A percentile compares a stretch with the other conserved stretches of the same genome.
phyloP scores from a whole-genome alignment of 2,329 filamentous ascomycete species.

The Alternaria postmessia region DNA sequence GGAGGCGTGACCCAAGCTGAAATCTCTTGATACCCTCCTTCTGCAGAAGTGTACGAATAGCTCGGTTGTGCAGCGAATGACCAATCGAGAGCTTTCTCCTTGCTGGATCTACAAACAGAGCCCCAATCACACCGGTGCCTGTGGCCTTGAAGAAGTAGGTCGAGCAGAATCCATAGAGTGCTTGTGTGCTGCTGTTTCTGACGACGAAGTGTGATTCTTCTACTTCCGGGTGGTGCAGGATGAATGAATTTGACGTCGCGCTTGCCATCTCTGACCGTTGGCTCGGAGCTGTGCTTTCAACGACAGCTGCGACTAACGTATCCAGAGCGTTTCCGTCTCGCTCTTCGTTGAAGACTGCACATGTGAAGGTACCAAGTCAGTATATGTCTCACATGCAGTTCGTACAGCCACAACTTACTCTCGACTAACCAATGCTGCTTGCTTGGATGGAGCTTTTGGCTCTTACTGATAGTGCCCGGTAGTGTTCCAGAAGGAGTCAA shows the following conservation, averaged over 20 bases:
- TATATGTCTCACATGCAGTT: not conserved
- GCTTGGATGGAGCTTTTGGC: not conserved
- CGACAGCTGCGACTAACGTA: slow-evolving; percentile 74
- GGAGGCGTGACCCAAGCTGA: slow-evolving; percentile 81
- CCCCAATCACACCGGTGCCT: slow-evolving; percentile 77
- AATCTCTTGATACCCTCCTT: slow-evolving; percentile 77
- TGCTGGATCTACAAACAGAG: slow-evolving; percentile 87
- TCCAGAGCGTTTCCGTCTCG: slow-evolving; percentile 78
- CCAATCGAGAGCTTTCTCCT: slow-evolving; percentile 91
- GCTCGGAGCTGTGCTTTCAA: slow-evolving; percentile 70
- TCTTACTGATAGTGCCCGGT: slow-evolving; percentile 72
- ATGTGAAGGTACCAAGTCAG: not conserved
- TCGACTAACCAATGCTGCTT: slow-evolving; percentile 92
- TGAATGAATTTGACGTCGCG: slow-evolving; percentile 77
- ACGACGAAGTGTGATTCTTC: slow-evolving; percentile 91
- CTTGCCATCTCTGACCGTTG: slow-evolving; percentile 74
- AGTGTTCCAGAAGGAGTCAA: slow-evolving; percentile 63
- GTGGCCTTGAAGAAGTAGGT: slow-evolving; percentile 81
- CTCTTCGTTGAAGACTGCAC: slow-evolving; percentile 80
- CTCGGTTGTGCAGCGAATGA: slow-evolving; percentile 85
- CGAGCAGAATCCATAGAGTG: slow-evolving; percentile 89
- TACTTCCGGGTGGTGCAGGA: slow-evolving; percentile 73
- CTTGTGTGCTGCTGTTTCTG: slow-evolving; percentile 89
- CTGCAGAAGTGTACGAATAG: slow-evolving; percentile 77
- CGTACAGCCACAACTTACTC: slow-evolving; percentile 41